Evolutionary conservation across 768 basidiomycete genomes (phyloP).

Genomic region (Sporobolomyces pararoseus): DNA sequence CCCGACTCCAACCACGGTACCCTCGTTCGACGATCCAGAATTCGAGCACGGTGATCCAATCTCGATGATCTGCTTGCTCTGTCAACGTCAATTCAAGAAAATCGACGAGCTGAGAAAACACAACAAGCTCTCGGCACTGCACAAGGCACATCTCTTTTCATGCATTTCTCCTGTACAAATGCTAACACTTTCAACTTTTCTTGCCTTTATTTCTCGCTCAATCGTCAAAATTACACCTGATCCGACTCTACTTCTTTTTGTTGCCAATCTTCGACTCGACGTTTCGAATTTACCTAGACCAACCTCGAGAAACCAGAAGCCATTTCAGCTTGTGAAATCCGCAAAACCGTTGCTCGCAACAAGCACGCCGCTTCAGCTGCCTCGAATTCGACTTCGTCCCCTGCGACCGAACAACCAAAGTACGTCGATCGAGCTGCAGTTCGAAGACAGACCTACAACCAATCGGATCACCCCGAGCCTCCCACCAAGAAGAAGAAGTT

Average conservation of each 20-base stretch:
- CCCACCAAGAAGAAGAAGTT: slow-evolving; percentile 56
- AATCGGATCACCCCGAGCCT: slow-evolving; percentile 75
- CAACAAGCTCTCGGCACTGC: slow-evolving; percentile 87
- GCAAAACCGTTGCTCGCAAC: slow-evolving; percentile 61
- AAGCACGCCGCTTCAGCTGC: slow-evolving; percentile 54
- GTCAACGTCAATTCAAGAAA: slow-evolving; percentile 86
- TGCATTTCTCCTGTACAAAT: not conserved
- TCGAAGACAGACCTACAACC: slow-evolving; percentile 82
- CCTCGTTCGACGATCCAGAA: slow-evolving; percentile 55
- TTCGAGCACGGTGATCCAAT: slow-evolving; percentile 77
- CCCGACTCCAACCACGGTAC: not conserved
- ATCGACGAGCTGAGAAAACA: slow-evolving; percentile 81
- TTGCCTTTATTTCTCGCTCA: no score
- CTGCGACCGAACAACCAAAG: slow-evolving; percentile 55
- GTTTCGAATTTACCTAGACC: slow-evolving; percentile 56
- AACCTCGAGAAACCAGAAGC: slow-evolving; percentile 62
- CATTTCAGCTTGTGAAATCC: slow-evolving; percentile 57
- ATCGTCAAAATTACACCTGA: slow-evolving; percentile 12
- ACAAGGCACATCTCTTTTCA: slow-evolving; percentile 65
- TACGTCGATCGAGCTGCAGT: slow-evolving; percentile 95
- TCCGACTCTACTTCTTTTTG: not conserved
- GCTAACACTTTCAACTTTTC: slow-evolving; percentile 24
- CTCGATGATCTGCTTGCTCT: slow-evolving; percentile 78
- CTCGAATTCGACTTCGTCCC: slow-evolving; percentile 40
- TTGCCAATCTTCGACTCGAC: slow-evolving; percentile 10